Base-by-base conservation (phyloP, 2,329 filamentous ascomycete genomes). In the Pseudopyrenochaeta lycopersici region DNA sequence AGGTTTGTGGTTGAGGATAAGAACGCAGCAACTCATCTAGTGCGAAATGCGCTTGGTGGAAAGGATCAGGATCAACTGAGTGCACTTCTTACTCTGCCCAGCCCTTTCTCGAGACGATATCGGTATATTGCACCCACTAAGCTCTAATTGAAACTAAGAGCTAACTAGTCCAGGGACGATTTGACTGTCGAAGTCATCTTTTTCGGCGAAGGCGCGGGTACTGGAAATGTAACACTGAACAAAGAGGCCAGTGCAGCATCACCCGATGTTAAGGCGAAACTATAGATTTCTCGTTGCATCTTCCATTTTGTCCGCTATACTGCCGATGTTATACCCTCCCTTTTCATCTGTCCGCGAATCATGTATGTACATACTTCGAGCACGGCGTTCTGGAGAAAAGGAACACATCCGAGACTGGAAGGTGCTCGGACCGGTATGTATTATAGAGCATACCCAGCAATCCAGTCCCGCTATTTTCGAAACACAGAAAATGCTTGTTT, bases 141-240 rank as follows among this genome's bases (percentile, higher is more conserved):
- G 11, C 12, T 29, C 23, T 32, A 38, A 39, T 14, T 31, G 39
- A 9, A 7, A n/a, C 39, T n/a, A 33, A n/a, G 48, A 33, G 18
- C 45, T 31, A 23, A 49, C 46, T 12, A 47, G 67, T 42, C 71
- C 42, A 94, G 92, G 64, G 95, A 99, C 73, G 95, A 99, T 73
- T 80, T 99, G 59, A 99, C 95, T 0, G 94, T 99, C 14, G 92
- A 99, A 76, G 95, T 99, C 56, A 96, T 99, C 71, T 99, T 99
- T 84, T 99, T 99, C 68, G 95, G 95, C 55, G 87, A 96, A 64
- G 86, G 89, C 31, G 71, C 88, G 47, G 88, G 88, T 73, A 90
- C 84, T 27, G 92, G 93, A 31, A 88, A 89, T 59, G 89, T 98
- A 4, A 85, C 89, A 4, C 76, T 96, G 52, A 99, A 98, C 76